phyloP scores from a whole-genome alignment of 495 filamentous ascomycete genomes.

The Lindgomyces ingoldianus region DNA sequence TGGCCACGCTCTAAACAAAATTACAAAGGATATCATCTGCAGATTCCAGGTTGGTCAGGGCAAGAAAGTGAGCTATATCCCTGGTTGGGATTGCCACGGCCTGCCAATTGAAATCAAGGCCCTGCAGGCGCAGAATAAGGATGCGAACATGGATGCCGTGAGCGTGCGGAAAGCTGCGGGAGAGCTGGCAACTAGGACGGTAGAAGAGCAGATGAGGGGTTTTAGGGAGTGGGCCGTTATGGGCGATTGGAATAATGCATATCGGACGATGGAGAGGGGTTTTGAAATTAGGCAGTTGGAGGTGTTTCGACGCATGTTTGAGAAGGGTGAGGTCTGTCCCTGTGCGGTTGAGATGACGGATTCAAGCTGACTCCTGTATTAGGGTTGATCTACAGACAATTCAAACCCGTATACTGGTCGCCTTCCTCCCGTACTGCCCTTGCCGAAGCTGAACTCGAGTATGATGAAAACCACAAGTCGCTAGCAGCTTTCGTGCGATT shows the following conservation, averaged over 20 bases:
- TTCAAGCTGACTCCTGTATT: no score
- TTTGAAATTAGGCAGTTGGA: constrained; percentile 87
- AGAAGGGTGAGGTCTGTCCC: constrained; percentile 55
- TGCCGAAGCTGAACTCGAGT: constrained; percentile 95
- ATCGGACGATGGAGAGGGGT: constrained; percentile 84
- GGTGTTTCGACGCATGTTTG: constrained; percentile 83
- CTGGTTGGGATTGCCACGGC: constrained; percentile 98
- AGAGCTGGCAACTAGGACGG: constrained; percentile 69
- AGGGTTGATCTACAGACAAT: constrained; percentile 77
- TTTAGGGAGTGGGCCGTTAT: constrained; percentile 87
- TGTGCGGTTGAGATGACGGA: no score
- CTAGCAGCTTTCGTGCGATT: constrained; percentile 81
- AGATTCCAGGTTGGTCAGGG: constrained; percentile 77
- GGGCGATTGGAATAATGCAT: constrained; percentile 89
- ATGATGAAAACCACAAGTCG: constrained; percentile 80
- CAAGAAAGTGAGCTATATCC: constrained; percentile 78
- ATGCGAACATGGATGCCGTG: constrained; percentile 43
- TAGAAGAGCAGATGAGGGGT: constrained; percentile 76
- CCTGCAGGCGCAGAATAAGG: constrained; percentile 59
- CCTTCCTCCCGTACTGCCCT: constrained; percentile 87
- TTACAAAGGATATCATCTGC: constrained; percentile 90
- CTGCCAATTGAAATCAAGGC: constrained; percentile 97
- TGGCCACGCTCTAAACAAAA: constrained; percentile 98
- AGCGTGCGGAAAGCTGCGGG: constrained; percentile 70
- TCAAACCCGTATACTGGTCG: constrained; percentile 96